Evolutionary conservation across 345 rosid genomes (phyloP).

Genomic region (Chamaenerion angustifolium): DNA sequence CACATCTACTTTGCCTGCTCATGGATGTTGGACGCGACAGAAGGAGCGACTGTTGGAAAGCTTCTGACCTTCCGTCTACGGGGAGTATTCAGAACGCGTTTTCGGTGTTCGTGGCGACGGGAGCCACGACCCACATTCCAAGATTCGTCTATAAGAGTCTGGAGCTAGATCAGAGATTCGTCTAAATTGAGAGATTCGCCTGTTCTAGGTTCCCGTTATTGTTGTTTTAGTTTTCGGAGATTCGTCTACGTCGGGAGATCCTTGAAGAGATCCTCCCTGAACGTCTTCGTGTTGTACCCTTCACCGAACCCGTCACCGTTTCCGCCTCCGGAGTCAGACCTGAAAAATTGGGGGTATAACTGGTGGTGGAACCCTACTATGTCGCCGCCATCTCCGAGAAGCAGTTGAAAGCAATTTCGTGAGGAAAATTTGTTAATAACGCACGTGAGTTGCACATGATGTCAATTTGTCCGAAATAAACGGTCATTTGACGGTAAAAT

Average conservation of each 20-base stretch:
- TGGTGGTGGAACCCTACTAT: constrained; percentile 49
- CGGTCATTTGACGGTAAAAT: no score
- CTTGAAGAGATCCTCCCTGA: constrained; percentile 59
- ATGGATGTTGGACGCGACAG: constrained; percentile 9
- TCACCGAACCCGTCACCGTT: constrained; percentile 14
- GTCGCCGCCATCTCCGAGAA: constrained; percentile 12
- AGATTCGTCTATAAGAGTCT: constrained; percentile 23
- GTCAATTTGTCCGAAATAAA: no score
- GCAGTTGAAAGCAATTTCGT: no score
- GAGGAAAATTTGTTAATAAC: no score
- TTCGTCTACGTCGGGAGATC: constrained; percentile 15
- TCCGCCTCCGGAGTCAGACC: constrained; percentile 12
- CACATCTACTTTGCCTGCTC: constrained; percentile 43
- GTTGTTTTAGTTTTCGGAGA: constrained; percentile 14
- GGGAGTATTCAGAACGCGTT: constrained; percentile 78
- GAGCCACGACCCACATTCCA: constrained; percentile 65
- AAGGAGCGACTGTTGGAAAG: constrained; percentile 13
- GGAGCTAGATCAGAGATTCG: constrained; percentile 20
- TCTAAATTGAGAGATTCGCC: no score
- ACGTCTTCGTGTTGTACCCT: constrained; percentile 26
- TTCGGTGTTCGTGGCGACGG: constrained; percentile 42
- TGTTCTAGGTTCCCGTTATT: constrained; percentile 27
- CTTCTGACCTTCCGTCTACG: constrained; percentile 22
- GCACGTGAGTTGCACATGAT: no score
- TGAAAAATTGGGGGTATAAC: constrained; percentile 30